Conservation (phyloP, 805 yeast species). For the Wickerhamomyces sydowiorum region DNA sequence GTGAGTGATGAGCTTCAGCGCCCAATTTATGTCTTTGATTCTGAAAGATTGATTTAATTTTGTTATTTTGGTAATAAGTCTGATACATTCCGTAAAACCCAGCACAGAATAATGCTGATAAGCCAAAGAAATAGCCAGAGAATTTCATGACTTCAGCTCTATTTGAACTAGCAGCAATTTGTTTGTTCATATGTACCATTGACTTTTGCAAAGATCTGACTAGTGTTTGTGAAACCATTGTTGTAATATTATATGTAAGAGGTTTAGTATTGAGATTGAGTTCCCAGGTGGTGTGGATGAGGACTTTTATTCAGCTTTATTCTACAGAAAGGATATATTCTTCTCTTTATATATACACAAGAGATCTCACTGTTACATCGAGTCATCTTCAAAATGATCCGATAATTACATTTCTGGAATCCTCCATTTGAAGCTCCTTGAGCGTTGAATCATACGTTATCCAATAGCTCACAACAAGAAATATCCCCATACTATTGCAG, state of each 20-base stretch:
- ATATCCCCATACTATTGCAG: too few relatives aligned
- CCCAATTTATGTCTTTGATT: conserved; percentile 7
- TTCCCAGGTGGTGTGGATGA: too few relatives aligned
- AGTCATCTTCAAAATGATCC: too few relatives aligned
- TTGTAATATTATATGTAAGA: neutral
- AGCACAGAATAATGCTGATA: conserved; percentile 12
- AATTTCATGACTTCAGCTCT: conserved; percentile 7
- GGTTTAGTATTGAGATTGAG: too few relatives aligned
- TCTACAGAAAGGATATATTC: too few relatives aligned
- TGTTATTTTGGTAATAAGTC: conserved; percentile 20
- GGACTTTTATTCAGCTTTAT: too few relatives aligned
- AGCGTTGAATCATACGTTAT: too few relatives aligned
- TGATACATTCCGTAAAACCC: conserved; percentile 15
- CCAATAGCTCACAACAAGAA: too few relatives aligned
- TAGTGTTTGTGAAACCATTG: conserved; percentile 21
- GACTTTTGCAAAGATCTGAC: conserved; percentile 19
- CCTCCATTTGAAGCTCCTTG: too few relatives aligned
- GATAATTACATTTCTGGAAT: too few relatives aligned
- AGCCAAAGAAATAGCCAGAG: conserved; percentile 14
- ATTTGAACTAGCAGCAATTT: conserved; percentile 10
- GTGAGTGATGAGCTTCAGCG: conserved; percentile 4
- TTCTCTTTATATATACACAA: too few relatives aligned
- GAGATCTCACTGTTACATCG: too few relatives aligned
- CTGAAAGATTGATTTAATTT: conserved; percentile 19
- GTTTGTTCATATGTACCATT: conserved; percentile 14